Evolutionary conservation across 768 basidiomycete species (phyloP).

Genomic region (Macrocybe gigantea): DNA sequence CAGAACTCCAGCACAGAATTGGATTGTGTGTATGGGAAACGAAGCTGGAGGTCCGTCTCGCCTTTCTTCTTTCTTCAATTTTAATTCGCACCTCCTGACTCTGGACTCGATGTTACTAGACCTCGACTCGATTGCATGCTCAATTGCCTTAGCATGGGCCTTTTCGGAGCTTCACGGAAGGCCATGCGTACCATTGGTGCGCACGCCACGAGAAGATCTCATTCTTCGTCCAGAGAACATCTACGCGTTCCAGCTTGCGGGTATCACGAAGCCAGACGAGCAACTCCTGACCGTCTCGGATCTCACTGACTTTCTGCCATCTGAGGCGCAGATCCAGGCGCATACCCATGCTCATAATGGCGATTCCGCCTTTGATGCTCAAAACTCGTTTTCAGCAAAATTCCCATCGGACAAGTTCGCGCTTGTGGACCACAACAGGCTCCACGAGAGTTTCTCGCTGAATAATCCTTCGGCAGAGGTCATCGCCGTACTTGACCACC

Average conservation of each 20-base stretch:
- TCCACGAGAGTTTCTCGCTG: slow-evolving; percentile 37
- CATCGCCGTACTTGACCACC: slow-evolving; percentile 83
- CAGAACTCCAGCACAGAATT: slow-evolving; percentile 44
- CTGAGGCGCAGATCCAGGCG: not conserved
- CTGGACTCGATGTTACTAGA: slow-evolving; percentile 39
- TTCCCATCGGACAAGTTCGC: slow-evolving; percentile 59
- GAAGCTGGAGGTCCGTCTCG: slow-evolving; percentile 80
- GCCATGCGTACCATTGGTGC: slow-evolving; percentile 57
- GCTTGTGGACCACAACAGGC: slow-evolving; percentile 88
- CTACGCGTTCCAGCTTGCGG: slow-evolving; percentile 61
- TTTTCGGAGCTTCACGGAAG: slow-evolving; percentile 59
- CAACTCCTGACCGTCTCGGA: slow-evolving; percentile 69
- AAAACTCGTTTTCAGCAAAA: slow-evolving; percentile 12
- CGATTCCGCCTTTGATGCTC: slow-evolving; percentile 6
- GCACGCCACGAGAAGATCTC: slow-evolving; percentile 75
- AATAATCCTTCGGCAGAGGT: slow-evolving; percentile 46
- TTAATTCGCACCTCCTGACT: not conserved
- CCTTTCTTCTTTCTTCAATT: not conserved
- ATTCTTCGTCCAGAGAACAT: slow-evolving; percentile 83
- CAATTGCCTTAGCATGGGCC: slow-evolving; percentile 86
- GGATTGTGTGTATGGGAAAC: slow-evolving; percentile 92
- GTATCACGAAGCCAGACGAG: slow-evolving; percentile 39
- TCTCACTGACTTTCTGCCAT: slow-evolving; percentile 26
- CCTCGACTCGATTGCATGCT: slow-evolving; percentile 83
- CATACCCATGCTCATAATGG: too few species aligned